Conservation (phyloP, 139 green algal genomes). For the Chlorella sp. region DNA sequence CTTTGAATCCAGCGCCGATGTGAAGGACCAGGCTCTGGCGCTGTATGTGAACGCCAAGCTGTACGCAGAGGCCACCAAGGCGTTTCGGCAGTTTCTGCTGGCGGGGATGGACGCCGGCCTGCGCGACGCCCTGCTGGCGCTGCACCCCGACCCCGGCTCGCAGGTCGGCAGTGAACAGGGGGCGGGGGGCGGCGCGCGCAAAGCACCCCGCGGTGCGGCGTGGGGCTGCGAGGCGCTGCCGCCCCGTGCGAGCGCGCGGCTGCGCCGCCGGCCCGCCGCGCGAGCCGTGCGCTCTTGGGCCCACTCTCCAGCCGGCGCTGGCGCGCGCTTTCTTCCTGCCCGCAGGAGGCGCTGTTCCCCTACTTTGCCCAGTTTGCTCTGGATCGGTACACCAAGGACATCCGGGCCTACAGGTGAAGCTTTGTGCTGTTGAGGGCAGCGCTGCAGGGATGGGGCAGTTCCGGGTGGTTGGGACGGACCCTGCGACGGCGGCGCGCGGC, state of each 20-base stretch:
- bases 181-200: no score
- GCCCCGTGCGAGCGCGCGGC: no score
- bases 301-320: neutral
- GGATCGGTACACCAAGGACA: conserved; percentile 35
- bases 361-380: conserved; percentile 44
- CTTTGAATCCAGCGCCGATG: conserved; percentile 12
- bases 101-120: conserved; percentile 26
- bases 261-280: no score
- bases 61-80: neutral
- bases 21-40: conserved; percentile 44
- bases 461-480: neutral
- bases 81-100: conserved; percentile 36
- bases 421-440: neutral
- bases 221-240: no score
- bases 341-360: conserved; percentile 41
- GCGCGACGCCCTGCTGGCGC: neutral
- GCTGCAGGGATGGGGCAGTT: neutral
- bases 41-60: conserved; percentile 52
- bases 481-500: neutral
- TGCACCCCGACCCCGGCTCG: no score
- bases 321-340: no score
- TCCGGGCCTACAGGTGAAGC: conserved; percentile 42
- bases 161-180: no score
- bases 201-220: no score
- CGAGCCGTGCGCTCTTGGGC: no score